Conservation (phyloP, 768 basidiomycete genomes). For the Boletus rex-veris region DNA sequence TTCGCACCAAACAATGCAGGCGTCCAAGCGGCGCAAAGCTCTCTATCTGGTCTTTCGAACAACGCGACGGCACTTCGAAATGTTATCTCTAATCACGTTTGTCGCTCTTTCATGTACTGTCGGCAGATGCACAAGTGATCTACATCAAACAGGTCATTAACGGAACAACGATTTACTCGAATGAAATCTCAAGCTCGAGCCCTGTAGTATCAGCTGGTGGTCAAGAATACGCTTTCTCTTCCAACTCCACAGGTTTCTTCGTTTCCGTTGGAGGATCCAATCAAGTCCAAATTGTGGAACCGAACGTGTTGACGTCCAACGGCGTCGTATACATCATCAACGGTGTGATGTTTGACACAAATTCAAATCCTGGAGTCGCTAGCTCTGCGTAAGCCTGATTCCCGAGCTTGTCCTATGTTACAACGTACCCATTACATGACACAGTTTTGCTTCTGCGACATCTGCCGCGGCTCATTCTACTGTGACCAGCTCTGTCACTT, state of each 20-base stretch:
- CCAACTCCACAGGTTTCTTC: constrained; percentile 57
- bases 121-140: neutral
- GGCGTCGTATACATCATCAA: constrained; percentile 69
- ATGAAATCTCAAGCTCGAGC: constrained; percentile 34
- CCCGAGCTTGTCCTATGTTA: neutral
- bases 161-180: constrained; percentile 64
- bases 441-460: constrained; percentile 44
- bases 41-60: constrained; percentile 31
- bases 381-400: constrained; percentile 48
- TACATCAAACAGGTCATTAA: constrained; percentile 51
- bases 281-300: constrained; percentile 50
- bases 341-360: constrained; percentile 46
- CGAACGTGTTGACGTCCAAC: constrained; percentile 60
- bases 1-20: constrained; percentile 62
- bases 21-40: constrained; percentile 36
- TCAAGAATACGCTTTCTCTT: constrained; percentile 44
- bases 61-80: constrained; percentile 46
- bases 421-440: neutral
- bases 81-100: constrained; percentile 59
- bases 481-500: constrained; percentile 42
- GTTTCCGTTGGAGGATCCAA: constrained; percentile 44
- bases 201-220: constrained; percentile 55
- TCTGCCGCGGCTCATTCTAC: constrained; percentile 41
- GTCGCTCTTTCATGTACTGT: constrained; percentile 11
- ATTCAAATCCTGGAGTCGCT: constrained; percentile 42